These are phyloP conservation scores for Basipetospora chlamydospora DNA, from an alignment of 2,329 filamentous ascomycete genomes.

Conservation along the genomic window DNA sequence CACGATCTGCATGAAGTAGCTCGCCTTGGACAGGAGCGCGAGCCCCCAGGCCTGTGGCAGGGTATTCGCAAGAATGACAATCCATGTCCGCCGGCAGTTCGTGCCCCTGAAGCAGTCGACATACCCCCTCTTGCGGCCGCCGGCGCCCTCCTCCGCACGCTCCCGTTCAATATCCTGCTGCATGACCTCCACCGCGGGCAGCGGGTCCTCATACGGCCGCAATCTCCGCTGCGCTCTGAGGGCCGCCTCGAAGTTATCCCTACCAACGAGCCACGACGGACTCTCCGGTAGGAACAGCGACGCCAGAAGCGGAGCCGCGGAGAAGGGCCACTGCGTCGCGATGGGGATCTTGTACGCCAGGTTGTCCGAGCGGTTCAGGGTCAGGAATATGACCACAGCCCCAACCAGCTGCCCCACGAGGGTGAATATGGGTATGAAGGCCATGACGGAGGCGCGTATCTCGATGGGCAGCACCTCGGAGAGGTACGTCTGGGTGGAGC, in stretches of 20 bases:
- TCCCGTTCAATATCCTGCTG: conserved; percentile 14
- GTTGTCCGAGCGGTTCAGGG: conserved; percentile 10
- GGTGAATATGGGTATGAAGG: conserved; percentile 33
- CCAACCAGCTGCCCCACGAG: conserved; percentile 33
- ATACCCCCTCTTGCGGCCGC: conserved; percentile 19
- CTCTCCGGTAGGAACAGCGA: conserved; percentile 33
- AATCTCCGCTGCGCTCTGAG: neutral
- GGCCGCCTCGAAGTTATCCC: neutral
- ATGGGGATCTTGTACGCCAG: conserved; percentile 25
- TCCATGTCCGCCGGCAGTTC: conserved; percentile 26
- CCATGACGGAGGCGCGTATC: conserved; percentile 30
- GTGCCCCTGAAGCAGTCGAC: conserved; percentile 26
- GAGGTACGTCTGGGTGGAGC: conserved; percentile 30
- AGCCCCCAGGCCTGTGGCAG: conserved; percentile 31
- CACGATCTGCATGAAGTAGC: conserved; percentile 23
- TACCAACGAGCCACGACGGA: conserved; percentile 15
- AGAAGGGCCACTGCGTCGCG: conserved; percentile 28
- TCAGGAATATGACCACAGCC: conserved; percentile 23
- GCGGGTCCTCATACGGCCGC: neutral
- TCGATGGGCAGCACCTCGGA: conserved; percentile 32
- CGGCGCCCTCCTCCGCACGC: neutral
- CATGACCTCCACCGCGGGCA: neutral
- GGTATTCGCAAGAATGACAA: conserved; percentile 25
- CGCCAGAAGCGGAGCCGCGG: conserved; percentile 24
- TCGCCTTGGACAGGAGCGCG: conserved; percentile 25